phyloP scores from a whole-genome alignment of 2,329 filamentous ascomycete species.

The Trichoderma koningii region DNA sequence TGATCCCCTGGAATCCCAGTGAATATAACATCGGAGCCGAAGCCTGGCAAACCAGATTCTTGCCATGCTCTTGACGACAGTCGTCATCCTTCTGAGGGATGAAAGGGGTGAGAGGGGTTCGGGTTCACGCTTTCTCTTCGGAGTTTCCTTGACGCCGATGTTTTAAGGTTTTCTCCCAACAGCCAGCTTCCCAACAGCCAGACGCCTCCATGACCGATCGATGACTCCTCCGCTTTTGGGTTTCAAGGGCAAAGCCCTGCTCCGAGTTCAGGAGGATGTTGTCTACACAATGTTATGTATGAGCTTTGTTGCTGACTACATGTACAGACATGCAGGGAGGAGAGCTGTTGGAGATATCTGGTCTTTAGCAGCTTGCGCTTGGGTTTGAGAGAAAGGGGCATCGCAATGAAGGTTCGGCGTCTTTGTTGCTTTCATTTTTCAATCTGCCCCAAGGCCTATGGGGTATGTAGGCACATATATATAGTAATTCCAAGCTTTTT shows the following conservation, averaged over 20 bases:
- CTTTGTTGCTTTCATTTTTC: neutral
- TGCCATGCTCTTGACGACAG: neutral
- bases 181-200: neutral
- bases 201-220: neutral
- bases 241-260: neutral
- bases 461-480: conserved; percentile 3
- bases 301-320: neutral
- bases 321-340: neutral
- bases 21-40: neutral
- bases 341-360: neutral
- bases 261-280: neutral
- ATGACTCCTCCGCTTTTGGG: neutral
- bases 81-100: neutral
- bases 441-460: neutral
- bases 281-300: conserved; percentile 1
- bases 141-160: neutral
- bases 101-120: conserved; percentile 1
- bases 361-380: neutral
- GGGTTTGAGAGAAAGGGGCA: neutral
- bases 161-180: neutral
- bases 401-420: neutral
- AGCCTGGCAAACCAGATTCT: neutral
- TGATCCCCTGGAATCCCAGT: neutral
- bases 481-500: neutral
- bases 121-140: conserved; percentile 17